phyloP scores from a whole-genome alignment of 2,329 filamentous ascomycete genomes.

The Penicillium vulpinum region DNA sequence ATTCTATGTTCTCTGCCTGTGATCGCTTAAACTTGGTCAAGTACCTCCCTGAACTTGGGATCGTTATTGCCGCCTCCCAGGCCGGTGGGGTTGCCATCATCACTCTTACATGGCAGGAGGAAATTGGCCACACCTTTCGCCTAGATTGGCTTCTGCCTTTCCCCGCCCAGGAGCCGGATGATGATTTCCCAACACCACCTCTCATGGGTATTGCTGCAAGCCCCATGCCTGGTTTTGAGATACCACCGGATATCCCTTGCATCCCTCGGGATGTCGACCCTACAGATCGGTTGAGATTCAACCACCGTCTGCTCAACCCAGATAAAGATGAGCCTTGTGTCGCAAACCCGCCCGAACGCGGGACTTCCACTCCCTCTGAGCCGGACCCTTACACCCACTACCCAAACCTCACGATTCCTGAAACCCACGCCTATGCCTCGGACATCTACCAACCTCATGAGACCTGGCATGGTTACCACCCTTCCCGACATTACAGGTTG shows the following conservation, averaged over 20 bases:
- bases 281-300: slow-evolving; percentile 19
- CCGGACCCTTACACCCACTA: neutral
- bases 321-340: neutral
- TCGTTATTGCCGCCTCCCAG: slow-evolving; percentile 59
- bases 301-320: slow-evolving; percentile 15
- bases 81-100: slow-evolving; percentile 59
- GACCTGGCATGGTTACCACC: slow-evolving; percentile 42
- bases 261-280: slow-evolving; percentile 30
- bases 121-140: slow-evolving; percentile 50
- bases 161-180: slow-evolving; percentile 48
- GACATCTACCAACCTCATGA: slow-evolving; percentile 35
- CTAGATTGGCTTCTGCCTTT: slow-evolving; percentile 59
- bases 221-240: slow-evolving; percentile 56
- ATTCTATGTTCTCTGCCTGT: slow-evolving; percentile 24
- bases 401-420: slow-evolving; percentile 30
- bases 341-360: neutral
- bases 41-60: slow-evolving; percentile 59
- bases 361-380: neutral
- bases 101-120: slow-evolving; percentile 47
- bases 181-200: slow-evolving; percentile 45
- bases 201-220: slow-evolving; percentile 58
- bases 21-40: slow-evolving; percentile 60
- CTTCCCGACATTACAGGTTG: slow-evolving; percentile 51
- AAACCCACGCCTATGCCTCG: slow-evolving; percentile 38
- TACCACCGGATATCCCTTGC: slow-evolving; percentile 35